phyloP scores from a whole-genome alignment of 2,329 filamentous ascomycete species.

The Phialophora tarda region DNA sequence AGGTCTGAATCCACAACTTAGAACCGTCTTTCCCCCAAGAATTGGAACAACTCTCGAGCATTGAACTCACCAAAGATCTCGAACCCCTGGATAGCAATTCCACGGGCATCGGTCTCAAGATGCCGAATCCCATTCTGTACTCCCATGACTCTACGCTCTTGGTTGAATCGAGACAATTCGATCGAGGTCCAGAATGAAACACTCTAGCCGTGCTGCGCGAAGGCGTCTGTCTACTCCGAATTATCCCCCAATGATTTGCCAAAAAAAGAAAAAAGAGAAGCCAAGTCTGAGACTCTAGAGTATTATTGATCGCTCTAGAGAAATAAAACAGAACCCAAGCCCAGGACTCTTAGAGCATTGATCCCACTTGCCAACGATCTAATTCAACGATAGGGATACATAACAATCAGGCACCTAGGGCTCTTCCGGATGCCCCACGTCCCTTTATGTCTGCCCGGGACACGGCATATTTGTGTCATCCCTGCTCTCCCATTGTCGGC shows the following conservation, averaged over 20 bases:
- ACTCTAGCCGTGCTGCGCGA: neutral
- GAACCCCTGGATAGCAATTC: neutral
- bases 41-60: neutral
- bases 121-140: neutral
- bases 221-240: neutral
- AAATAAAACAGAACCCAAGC: too few relatives aligned
- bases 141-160: neutral
- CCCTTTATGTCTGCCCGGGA: slow-evolving; percentile 20
- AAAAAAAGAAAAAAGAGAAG: too few relatives aligned
- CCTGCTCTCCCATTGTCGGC: neutral
- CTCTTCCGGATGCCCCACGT: too few relatives aligned
- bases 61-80: slow-evolving; percentile 7
- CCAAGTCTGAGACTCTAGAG: slow-evolving; percentile 13
- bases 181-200: neutral
- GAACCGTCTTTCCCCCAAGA: too few relatives aligned
- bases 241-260: neutral
- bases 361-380: slow-evolving; percentile 46
- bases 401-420: too few relatives aligned
- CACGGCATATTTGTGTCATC: neutral
- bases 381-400: slow-evolving; percentile 27
- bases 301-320: too few relatives aligned
- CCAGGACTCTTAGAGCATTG: slow-evolving; percentile 40
- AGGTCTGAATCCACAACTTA: slow-evolving; percentile 3
- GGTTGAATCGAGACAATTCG: neutral
- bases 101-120: neutral